Evolutionary conservation across 1,284 basidiomycete species (phyloP), one percentile per base, ranked within the genome.

Genomic region (Heterobasidion annosum): DNA sequence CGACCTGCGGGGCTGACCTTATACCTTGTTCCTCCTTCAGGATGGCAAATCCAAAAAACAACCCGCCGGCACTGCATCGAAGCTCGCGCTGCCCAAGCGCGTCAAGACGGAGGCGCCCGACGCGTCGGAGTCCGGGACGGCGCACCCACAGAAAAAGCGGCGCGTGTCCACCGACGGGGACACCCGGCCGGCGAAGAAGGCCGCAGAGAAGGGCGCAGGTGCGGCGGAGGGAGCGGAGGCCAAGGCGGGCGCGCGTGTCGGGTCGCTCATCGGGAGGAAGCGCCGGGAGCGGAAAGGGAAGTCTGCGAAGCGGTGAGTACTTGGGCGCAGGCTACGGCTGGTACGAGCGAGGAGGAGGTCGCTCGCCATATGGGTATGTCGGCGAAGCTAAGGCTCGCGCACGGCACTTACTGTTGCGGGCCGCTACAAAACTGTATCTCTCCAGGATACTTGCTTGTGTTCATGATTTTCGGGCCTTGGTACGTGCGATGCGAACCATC

Each of bases 181-280:
- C 3, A 43, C 5, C 13, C 50, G n/a, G 7, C 32, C 16, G 37
- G 34, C 43, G 18, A 57, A 58, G 15, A 16, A 56, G 13, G 60
- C 56, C 37, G 56, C 57, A 43, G 51, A 61, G 34, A 43, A 56
- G 18, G 9, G 34, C 3, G 40, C 18, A 2, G 18, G 25, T 10
- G 50, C 50, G n/a, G 40, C 48, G 12, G 57, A 58, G 19, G 40
- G 54, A n/a, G 46, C 52, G 12, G 51, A 56, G 34, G 34, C 6
- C 8, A 57, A 58, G 32, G 56, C 59, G 16, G 32, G 50, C 3
- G 61, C 61, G 8, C 55, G 61, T 34, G 46, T 70, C 44, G 67
- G 67, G 13, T 64, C 64, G n/a, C 47, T 71, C 16, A 70, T 69
- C 51, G 69, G 69, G 25, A 64, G 65, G 54, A 70, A 69, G 56